phyloP scores from a whole-genome alignment of 2,329 filamentous ascomycete genomes.

The Botryotinia narcissicola region DNA sequence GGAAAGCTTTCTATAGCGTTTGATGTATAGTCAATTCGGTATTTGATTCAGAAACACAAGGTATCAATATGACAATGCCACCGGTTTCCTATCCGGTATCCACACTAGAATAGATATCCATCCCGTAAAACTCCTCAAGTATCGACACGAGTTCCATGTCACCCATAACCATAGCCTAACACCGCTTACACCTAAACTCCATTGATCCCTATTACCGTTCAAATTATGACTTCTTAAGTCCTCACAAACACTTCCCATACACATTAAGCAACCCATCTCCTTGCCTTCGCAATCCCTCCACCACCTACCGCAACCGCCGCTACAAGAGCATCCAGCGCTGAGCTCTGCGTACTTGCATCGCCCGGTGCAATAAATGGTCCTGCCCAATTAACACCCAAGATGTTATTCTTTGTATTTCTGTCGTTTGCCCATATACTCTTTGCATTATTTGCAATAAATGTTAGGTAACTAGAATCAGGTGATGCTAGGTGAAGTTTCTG shows the following conservation, averaged over 20 bases:
- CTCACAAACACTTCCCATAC: background rate
- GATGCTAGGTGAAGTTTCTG: slow-evolving; percentile 49
- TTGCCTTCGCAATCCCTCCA: background rate
- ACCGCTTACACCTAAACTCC: background rate
- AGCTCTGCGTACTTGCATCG: slow-evolving; percentile 60
- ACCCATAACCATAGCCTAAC: background rate
- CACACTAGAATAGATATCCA: background rate
- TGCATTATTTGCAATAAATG: slow-evolving; percentile 62
- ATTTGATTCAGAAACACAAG: background rate
- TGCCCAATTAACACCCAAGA: slow-evolving; percentile 62
- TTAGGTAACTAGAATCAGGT: slow-evolving; percentile 48
- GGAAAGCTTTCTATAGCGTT: background rate
- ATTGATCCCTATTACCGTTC: too few relatives aligned
- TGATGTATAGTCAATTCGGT: background rate
- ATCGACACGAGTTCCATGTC: background rate
- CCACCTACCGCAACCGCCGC: slow-evolving; percentile 46
- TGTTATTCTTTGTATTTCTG: slow-evolving; percentile 44
- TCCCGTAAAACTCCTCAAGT: background rate
- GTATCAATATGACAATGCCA: background rate
- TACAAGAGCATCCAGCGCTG: slow-evolving; percentile 65
- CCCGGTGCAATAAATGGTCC: slow-evolving; percentile 54
- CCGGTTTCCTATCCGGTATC: background rate
- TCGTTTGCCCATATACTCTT: slow-evolving; percentile 63
- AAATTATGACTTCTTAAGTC: background rate
- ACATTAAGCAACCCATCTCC: background rate